phyloP scores from a whole-genome alignment of 2,329 filamentous ascomycete species.

The Paraphaeosphaeria minitans region DNA sequence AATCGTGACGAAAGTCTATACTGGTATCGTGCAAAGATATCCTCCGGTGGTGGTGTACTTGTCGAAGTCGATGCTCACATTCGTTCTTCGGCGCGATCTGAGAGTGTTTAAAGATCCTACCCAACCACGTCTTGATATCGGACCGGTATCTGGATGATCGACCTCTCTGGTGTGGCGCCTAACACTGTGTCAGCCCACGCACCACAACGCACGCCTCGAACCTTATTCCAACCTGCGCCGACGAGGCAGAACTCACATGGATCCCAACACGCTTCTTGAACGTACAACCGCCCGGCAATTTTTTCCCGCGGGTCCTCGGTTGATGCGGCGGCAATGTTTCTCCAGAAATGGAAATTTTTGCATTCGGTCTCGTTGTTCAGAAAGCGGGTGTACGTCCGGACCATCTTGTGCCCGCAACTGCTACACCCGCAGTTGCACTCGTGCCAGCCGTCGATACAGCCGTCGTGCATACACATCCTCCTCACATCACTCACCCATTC shows the following conservation, averaged over 20 bases:
- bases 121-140: slow-evolving; percentile 12
- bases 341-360: slow-evolving; percentile 32
- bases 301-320: neutral
- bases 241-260: slow-evolving; percentile 18
- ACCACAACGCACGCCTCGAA: slow-evolving; percentile 12
- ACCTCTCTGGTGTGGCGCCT: slow-evolving; percentile 9
- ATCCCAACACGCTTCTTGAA: slow-evolving; percentile 29
- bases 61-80: slow-evolving; percentile 4
- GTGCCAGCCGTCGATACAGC: slow-evolving; percentile 31
- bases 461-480: slow-evolving; percentile 45
- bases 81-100: slow-evolving; percentile 3
- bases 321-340: slow-evolving; percentile 9
- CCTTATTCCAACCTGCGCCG: slow-evolving; percentile 5
- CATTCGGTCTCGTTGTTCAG: slow-evolving; percentile 36
- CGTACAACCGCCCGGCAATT: slow-evolving; percentile 23
- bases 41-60: slow-evolving; percentile 2
- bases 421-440: slow-evolving; percentile 37
- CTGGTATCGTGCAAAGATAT: slow-evolving; percentile 1
- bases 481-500: slow-evolving; percentile 34
- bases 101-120: neutral
- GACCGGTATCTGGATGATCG: slow-evolving; percentile 29
- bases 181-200: slow-evolving; percentile 17
- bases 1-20: neutral
- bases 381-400: slow-evolving; percentile 40
- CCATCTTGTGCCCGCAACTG: slow-evolving; percentile 33